A percentile compares a stretch with the other conserved stretches of the same genome.
These are phyloP conservation scores for Huntiella decipiens DNA, from an alignment of 2,329 filamentous ascomycete species.

Conservation along the genomic window DNA sequence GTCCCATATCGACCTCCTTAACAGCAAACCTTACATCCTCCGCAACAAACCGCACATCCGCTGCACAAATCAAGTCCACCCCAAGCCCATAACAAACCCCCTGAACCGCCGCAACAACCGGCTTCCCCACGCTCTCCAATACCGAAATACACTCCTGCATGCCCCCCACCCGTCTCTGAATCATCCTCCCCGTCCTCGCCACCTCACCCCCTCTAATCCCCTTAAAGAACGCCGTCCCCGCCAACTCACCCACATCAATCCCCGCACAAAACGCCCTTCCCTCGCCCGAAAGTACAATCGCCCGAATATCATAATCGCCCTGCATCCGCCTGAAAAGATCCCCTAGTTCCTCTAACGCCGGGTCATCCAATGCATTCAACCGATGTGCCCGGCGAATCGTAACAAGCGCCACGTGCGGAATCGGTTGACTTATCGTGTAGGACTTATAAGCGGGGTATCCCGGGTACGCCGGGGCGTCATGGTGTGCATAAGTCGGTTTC, in stretches of 20 bases:
- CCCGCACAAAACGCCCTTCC: conserved; percentile 76
- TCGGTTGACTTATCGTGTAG: conserved; percentile 57
- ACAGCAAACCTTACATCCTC: conserved; percentile 44
- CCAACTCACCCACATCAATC: conserved; percentile 60
- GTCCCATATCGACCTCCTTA: conserved; percentile 67
- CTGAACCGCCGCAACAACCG: conserved; percentile 67
- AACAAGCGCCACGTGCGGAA: conserved; percentile 64
- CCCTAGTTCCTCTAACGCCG: conserved; percentile 73
- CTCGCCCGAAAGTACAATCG: conserved; percentile 60
- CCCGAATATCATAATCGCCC: conserved; percentile 50
- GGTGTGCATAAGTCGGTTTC: not conserved
- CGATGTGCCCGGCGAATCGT: conserved; percentile 78
- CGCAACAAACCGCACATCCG: conserved; percentile 50
- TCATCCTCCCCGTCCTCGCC: conserved; percentile 40
- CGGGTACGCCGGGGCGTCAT: conserved; percentile 14
- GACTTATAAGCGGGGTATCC: conserved; percentile 36
- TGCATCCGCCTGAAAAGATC: conserved; percentile 55
- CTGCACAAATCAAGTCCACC: conserved; percentile 52
- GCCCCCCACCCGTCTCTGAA: conserved; percentile 52
- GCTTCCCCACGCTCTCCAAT: conserved; percentile 78
- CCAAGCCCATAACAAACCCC: conserved; percentile 61
- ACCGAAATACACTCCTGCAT: conserved; percentile 65
- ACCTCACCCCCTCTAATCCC: conserved; percentile 27
- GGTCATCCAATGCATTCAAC: conserved; percentile 69
- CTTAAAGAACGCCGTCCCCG: conserved; percentile 28